Percentiles rank a stretch among this genome's conserved stretches.
phyloP scores from a whole-genome alignment of 129 eudicot genomes.

The Artemisia tridentata region DNA sequence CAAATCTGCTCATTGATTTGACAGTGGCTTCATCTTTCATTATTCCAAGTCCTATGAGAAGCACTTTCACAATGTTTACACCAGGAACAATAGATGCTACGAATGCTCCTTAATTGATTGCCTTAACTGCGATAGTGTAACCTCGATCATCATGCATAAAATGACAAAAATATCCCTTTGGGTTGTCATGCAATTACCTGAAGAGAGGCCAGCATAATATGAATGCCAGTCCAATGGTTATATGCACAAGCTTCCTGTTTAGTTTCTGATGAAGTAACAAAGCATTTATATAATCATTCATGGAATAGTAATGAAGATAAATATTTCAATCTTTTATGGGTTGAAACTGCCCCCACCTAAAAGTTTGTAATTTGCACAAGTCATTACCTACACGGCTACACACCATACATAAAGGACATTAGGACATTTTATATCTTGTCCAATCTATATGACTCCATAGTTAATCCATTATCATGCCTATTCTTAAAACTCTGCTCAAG shows the following conservation, averaged over 20 bases:
- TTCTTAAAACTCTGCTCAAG: too few species aligned
- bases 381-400: too few species aligned
- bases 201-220: conserved; percentile 98
- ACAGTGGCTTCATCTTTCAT: conserved; percentile 79
- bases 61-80: conserved; percentile 63
- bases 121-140: conserved; percentile 57
- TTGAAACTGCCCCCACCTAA: too few species aligned
- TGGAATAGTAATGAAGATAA: not conserved
- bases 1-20: conserved; percentile 85
- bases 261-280: conserved; percentile 51
- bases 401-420: too few species aligned
- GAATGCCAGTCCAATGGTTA: conserved; percentile 73
- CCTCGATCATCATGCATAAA: conserved; percentile 20
- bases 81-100: conserved; percentile 74
- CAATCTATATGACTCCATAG: too few species aligned
- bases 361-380: too few species aligned
- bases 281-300: not conserved
- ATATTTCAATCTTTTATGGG: not conserved
- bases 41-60: conserved; percentile 80
- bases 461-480: too few species aligned
- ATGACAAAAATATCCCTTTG: not conserved
- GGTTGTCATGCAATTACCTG: conserved; percentile 48
- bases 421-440: too few species aligned
- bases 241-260: conserved; percentile 91
- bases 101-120: conserved; percentile 62